Base-by-base conservation (phyloP, 306 rosid species). In the Casuarina cunninghamiana region DNA sequence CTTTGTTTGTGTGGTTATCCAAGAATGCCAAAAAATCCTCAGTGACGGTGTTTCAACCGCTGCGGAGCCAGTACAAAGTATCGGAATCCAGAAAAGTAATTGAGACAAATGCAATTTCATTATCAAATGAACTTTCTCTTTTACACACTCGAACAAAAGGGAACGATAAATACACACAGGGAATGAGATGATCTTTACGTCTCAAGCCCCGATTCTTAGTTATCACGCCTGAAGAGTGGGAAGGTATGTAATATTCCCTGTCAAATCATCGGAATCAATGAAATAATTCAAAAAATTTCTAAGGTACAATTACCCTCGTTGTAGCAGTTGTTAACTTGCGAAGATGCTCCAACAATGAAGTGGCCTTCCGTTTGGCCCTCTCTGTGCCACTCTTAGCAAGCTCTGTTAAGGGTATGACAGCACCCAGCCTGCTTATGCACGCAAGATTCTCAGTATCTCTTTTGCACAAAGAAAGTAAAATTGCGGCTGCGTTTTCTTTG, bases 301-400 rank as follows among this genome's bases (percentile, higher is more conserved):
- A 13, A 77, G 77, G 81, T 74, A 83, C 75, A 77, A 63, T 77
- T 80, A 48, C 68, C 50, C 80, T 77, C 70, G 74, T 88, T 78
- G 86, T 72, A 78, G 73, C 82, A 86, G 93, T 83, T 90, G 92
- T 73, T 2, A 85, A 53, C 86, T 87, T 91, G 2, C 87, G 86
- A 75, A 96, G 97, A 90, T 88, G 97, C 84, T 88, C 97, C 87
- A 96, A 69, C 85, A 93, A 86, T 65, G 97, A 96, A 66, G 89
- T 86, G 13, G 98, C 98, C 82, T 96, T 96, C 80, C 99, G 77
- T 84, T 93, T 93, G 54, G 98, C 93, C 78, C 99, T 88, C 86
- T 87, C 99, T 3, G 99, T 89, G 74, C 99, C 98, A 39, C 79
- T 87, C 76, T 83, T 79, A 3, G 96, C 83, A 43, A 96, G 93